Evolutionary conservation across 176 grass and related monocot genomes (phyloP), one percentile per base, ranked within the genome.

Genomic region (Eragrostis nindensis): DNA sequence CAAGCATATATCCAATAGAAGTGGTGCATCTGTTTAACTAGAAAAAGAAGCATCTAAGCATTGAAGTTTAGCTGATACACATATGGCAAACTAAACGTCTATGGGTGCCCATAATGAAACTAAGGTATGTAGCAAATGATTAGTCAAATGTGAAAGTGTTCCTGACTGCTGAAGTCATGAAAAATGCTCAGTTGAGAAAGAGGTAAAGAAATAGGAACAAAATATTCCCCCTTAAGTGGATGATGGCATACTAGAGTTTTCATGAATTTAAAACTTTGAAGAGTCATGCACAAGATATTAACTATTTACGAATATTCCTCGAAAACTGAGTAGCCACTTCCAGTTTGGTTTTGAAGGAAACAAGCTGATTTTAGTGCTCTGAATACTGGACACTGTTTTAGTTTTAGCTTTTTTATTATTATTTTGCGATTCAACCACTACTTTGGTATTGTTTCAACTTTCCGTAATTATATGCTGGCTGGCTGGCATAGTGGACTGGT

Each of bases 1-100:
- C 10, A 27, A 36, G 32, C 32, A 36, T 10, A 63, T 86, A 26
- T 17, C 15, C 54, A 21, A 44, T 30, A 42, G 15, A 16, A 30
- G 43, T 21, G 15, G 10, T 27, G 16, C 65, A 84, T 78, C 16
- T 68, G 26, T 40, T 69, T 21, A 38, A 78, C 43, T 49, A 16
- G 26, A 70, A 19, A 84, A 77, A 60, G 63, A 12, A 25, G 27
- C 40, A 3, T 75, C 18, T 49, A 67, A 56, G 24, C 17, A 68
- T 63, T 56, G 52, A 68, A 76, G 8, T 61, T 60, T 29, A 52
- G 38, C 8, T 61, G 9, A 70, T 47, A 45, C 8, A 59, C 46
- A 30, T 48, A 29, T 27, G 48, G 17, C 4, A 2, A 7, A 36
- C 8, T 67, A 70, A 27, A 70, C 48, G 15, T 24, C 68, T 29